A percentile compares a stretch with the other conserved stretches of the same genome.
phyloP scores from a whole-genome alignment of 148 eudicot species.

The Talinum fruticosum region DNA sequence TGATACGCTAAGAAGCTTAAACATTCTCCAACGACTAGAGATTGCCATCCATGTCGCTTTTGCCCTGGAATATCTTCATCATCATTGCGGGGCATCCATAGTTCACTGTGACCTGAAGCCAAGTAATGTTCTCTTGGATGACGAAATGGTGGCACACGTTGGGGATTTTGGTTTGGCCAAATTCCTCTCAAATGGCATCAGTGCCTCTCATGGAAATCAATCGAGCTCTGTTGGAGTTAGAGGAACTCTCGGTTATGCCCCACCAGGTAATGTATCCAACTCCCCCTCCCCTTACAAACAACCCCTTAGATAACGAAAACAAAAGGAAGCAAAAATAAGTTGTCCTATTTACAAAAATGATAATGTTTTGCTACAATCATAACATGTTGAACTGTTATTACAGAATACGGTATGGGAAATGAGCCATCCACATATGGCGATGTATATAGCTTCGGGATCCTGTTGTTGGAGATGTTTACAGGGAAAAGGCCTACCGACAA shows the following conservation, averaged over 20 bases:
- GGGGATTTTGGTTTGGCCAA: conserved; percentile 46
- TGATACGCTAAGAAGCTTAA: conserved; percentile 2
- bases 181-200: conserved; percentile 9
- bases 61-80: conserved; percentile 39
- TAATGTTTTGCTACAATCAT: too few species aligned
- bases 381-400: background rate
- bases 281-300: too few species aligned
- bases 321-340: too few species aligned
- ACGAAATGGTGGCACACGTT: conserved; percentile 35
- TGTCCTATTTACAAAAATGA: too few species aligned
- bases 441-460: conserved; percentile 29
- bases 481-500: conserved; percentile 27
- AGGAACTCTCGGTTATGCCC: conserved; percentile 28
- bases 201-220: conserved; percentile 6
- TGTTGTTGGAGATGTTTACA: conserved; percentile 18
- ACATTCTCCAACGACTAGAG: conserved; percentile 8
- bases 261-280: conserved; percentile 17
- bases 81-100: conserved; percentile 13
- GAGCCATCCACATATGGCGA: conserved; percentile 26
- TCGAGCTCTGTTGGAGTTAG: conserved; percentile 20
- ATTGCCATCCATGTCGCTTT: conserved; percentile 32
- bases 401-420: conserved; percentile 31
- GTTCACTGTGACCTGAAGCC: conserved; percentile 43
- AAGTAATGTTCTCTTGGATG: conserved; percentile 36
- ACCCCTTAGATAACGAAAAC: too few species aligned